Conservation (phyloP, 495 filamentous ascomycete genomes). For the Clavariopsis aquatica region DNA sequence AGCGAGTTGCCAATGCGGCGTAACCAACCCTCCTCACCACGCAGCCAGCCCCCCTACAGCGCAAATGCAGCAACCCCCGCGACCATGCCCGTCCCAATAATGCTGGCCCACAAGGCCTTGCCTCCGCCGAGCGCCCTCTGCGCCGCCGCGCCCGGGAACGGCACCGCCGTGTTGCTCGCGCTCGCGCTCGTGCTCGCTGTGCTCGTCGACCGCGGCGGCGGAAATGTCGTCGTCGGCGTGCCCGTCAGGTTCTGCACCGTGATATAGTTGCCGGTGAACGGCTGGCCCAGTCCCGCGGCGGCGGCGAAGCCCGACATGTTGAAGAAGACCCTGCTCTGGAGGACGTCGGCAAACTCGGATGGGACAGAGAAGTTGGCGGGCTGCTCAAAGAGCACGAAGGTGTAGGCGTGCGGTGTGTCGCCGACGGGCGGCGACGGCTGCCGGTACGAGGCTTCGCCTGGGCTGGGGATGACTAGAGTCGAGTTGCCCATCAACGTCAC, state of each 20-base stretch:
- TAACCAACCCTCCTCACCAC: too few relatives aligned
- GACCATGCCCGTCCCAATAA: constrained; percentile 15
- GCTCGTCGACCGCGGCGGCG: constrained; percentile 19
- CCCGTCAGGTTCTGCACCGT: constrained; percentile 39
- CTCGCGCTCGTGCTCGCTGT: too few relatives aligned
- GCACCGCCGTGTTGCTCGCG: not conserved
- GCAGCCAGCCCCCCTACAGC: too few relatives aligned
- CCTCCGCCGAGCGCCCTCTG: constrained; percentile 10
- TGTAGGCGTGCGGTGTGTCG: constrained; percentile 46
- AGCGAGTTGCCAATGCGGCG: not conserved
- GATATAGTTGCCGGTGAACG: constrained; percentile 47
- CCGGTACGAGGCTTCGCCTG: constrained; percentile 41
- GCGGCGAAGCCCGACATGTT: constrained; percentile 43
- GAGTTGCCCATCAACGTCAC: constrained; percentile 32
- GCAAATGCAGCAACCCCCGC: constrained; percentile 15
- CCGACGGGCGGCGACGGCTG: constrained; percentile 45
- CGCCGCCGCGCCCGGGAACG: constrained; percentile 19
- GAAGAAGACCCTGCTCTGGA: constrained; percentile 44
- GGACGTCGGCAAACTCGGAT: constrained; percentile 41
- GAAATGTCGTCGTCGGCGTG: constrained; percentile 41
- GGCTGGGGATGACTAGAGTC: not conserved
- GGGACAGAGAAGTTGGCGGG: constrained; percentile 41
- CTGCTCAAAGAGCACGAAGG: constrained; percentile 48
- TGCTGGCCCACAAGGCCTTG: constrained; percentile 1
- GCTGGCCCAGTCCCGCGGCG: constrained; percentile 36